phyloP scores from a whole-genome alignment of 2,329 filamentous ascomycete genomes.

The Elsinoe perseae region DNA sequence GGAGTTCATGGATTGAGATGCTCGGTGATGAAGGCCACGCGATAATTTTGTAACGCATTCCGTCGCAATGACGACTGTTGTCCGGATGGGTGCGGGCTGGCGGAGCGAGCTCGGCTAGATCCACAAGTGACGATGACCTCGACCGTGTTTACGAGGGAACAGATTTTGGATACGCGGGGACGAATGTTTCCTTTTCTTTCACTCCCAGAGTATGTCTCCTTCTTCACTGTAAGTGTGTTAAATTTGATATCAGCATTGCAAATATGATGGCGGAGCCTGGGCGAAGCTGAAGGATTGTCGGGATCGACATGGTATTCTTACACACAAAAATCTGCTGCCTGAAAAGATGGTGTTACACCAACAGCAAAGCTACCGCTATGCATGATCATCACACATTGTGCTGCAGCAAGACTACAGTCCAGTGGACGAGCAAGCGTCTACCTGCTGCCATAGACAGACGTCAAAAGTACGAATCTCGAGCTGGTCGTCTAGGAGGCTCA shows the following conservation, averaged over 20 bases:
- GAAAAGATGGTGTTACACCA: background rate
- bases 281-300: background rate
- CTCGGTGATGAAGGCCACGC: background rate
- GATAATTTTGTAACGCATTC: background rate
- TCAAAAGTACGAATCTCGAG: background rate
- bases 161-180: constrained; percentile 3
- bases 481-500: background rate
- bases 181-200: background rate
- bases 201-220: background rate
- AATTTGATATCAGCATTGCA: background rate
- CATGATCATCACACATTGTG: no score
- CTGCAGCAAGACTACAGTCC: background rate
- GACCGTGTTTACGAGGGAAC: background rate
- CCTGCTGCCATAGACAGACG: no score
- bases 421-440: no score
- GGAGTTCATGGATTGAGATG: background rate
- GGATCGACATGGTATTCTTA: background rate
- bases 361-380: background rate
- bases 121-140: constrained; percentile 1
- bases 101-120: background rate
- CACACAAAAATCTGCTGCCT: background rate
- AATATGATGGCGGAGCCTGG: background rate
- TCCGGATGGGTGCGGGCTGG: constrained; percentile 1
- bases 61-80: constrained; percentile 8
- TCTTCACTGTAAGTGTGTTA: background rate